Evolutionary conservation across 2,329 filamentous ascomycete genomes (phyloP), one percentile per base, ranked within the genome.

Genomic region (Curvularia lunata): DNA sequence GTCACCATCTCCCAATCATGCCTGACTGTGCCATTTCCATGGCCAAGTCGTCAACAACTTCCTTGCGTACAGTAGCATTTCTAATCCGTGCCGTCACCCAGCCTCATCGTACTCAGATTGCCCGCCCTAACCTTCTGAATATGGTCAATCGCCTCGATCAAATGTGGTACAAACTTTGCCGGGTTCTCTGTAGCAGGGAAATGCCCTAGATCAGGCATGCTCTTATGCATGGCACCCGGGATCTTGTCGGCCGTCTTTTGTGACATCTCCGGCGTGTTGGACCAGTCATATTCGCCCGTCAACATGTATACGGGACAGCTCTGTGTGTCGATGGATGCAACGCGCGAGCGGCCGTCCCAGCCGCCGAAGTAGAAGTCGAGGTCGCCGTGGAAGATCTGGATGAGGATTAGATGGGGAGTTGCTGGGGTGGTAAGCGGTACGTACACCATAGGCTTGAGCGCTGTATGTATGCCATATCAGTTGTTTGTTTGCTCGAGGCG

Each of bases 291-390:
- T 73, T 84, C 78, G 49, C 81, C 81, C 0, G 80, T 83, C 30
- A 83, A 71, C 79, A 83, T 82, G 68, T 78, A 83, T 1, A 83
- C 79, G 2, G 81, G 81, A 54, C 81, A 83, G 55, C 74, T 77
- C 59, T 80, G 79, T 3, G 78, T 81, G 59, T 84, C 77, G 66
- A 84, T 83, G 7, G 68, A 69, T 0, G 71, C 67, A 34, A 82
- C 74, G 52, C 80, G 77, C 12, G 75, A 69, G 25, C 81, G 78
- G 9, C 79, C 81, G 63, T 83, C 81, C 71, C 78, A 83, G 46
- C 81, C 80, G 49, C 79, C 79, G 51, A 83, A 83, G 73, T 82
- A 83, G 67, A 83, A 83, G 66, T 83, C 80, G 16, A 83, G 69
- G 57, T 83, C 80, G 23, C 81, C 81, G 64, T 83, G 81, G 73